phyloP scores from a whole-genome alignment of 2,329 filamentous ascomycete genomes.

The Ophiostoma novo-ulmi region DNA sequence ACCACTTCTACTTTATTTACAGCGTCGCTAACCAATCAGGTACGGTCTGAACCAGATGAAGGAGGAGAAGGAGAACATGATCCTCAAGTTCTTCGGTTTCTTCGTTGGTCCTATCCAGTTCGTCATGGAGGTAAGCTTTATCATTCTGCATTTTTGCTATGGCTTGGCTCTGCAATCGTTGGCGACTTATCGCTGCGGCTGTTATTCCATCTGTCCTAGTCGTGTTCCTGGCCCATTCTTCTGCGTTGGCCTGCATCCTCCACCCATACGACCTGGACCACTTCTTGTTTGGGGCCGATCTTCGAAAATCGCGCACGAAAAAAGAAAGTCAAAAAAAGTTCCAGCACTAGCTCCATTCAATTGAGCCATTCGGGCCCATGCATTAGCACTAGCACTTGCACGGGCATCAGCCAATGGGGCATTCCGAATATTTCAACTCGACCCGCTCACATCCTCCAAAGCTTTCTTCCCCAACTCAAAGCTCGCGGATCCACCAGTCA shows the following conservation, averaged over 20 bases:
- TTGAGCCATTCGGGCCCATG: not conserved
- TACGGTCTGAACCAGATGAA: conserved; percentile 79
- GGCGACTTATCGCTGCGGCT: not conserved
- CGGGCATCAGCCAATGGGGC: conserved; percentile 16
- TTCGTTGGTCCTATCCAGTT: conserved; percentile 89
- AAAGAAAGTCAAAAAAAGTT: not conserved
- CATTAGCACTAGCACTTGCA: conserved; percentile 14
- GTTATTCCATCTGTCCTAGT: not conserved
- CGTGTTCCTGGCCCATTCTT: not conserved
- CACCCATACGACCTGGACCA: not conserved
- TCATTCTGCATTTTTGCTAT: not conserved
- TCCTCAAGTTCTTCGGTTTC: conserved; percentile 77
- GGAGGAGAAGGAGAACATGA: conserved; percentile 79
- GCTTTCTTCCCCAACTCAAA: conserved; percentile 8
- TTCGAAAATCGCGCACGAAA: conserved; percentile 24
- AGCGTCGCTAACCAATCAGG: conserved; percentile 22
- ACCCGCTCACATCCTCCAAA: conserved; percentile 7
- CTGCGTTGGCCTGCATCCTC: not conserved
- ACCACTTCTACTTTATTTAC: not conserved
- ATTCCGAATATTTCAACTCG: not conserved
- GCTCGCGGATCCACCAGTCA: conserved; percentile 15
- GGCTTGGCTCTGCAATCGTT: not conserved
- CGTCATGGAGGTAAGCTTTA: conserved; percentile 73
- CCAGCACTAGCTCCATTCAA: not conserved
- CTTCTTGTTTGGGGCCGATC: conserved; percentile 12